These are phyloP conservation scores for Wakefieldia striispora DNA, from an alignment of 768 basidiomycete species.

Conservation along the genomic window DNA sequence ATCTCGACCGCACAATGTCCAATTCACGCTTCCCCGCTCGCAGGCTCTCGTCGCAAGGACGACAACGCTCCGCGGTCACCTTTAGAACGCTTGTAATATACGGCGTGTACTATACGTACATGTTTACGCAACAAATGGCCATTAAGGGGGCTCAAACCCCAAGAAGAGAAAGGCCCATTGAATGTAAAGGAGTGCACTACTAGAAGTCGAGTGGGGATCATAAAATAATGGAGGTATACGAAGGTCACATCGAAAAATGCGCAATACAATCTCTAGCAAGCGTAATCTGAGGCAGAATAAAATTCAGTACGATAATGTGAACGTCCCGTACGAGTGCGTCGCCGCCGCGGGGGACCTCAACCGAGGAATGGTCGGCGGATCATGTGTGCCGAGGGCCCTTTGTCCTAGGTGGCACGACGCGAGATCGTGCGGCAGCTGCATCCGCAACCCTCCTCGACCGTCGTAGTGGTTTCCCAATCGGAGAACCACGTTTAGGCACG, in stretches of 20 bases:
- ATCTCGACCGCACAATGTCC: no score
- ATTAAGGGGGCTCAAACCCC: conserved; percentile 3
- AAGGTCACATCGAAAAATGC: conserved; percentile 11
- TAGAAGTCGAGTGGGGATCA: conserved; percentile 24
- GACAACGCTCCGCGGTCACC: no score
- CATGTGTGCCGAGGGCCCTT: conserved; percentile 28
- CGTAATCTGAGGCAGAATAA: conserved; percentile 11
- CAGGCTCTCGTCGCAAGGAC: no score
- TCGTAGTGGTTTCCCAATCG: conserved; percentile 16
- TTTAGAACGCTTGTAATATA: conserved; percentile 15
- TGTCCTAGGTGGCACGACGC: conserved; percentile 35
- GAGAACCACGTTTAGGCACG: neutral
- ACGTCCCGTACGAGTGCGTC: no score
- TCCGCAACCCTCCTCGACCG: conserved; percentile 71
- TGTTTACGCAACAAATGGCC: neutral
- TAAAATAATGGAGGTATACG: conserved; percentile 28
- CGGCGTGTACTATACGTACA: conserved; percentile 8
- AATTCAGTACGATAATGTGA: conserved; percentile 3
- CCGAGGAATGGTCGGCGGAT: conserved; percentile 1
- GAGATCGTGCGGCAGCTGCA: conserved; percentile 49
- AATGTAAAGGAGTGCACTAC: conserved; percentile 2
- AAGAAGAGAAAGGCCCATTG: neutral
- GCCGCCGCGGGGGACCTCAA: neutral
- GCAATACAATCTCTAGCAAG: conserved; percentile 28
- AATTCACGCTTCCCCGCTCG: no score